A percentile compares a stretch with the other conserved stretches of the same genome.
phyloP scores from a whole-genome alignment of 306 rosid species.

The Vigna angularis region DNA sequence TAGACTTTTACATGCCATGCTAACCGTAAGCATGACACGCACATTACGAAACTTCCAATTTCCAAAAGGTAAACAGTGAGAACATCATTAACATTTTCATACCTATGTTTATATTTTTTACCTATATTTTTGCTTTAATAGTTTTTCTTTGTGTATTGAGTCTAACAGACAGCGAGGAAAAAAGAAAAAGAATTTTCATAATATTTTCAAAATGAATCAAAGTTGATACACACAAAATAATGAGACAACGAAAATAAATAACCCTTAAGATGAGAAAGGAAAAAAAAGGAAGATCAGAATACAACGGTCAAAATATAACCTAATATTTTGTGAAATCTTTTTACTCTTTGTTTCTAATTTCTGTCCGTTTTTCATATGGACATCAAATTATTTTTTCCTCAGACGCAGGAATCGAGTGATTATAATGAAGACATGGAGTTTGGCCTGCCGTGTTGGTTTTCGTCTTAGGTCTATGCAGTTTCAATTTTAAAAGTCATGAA shows the following conservation, averaged over 20 bases:
- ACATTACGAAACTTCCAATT: not conserved
- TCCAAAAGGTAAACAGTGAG: not conserved
- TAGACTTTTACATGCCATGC: slow-evolving; percentile 4
- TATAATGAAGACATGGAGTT: not conserved
- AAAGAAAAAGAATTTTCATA: too few relatives aligned
- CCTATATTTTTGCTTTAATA: not conserved
- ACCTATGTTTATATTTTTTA: not conserved
- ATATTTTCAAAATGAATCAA: too few relatives aligned
- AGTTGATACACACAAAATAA: too few relatives aligned
- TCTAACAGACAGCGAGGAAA: too few relatives aligned
- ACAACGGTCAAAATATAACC: too few relatives aligned
- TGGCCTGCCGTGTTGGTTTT: not conserved
- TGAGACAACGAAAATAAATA: too few relatives aligned
- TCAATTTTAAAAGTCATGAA: slow-evolving; percentile 15
- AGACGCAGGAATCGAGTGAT: not conserved
- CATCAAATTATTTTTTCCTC: not conserved
- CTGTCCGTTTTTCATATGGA: not conserved
- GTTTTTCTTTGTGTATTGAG: not conserved
- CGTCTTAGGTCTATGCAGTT: not conserved
- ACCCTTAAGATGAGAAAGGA: too few relatives aligned
- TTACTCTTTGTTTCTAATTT: not conserved
- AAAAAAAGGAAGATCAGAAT: too few relatives aligned
- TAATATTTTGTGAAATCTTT: not conserved
- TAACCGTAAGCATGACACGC: slow-evolving; percentile 28
- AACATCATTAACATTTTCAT: not conserved